Evolutionary conservation across 345 rosid genomes (phyloP).

Genomic region (Arabis alpina): DNA sequence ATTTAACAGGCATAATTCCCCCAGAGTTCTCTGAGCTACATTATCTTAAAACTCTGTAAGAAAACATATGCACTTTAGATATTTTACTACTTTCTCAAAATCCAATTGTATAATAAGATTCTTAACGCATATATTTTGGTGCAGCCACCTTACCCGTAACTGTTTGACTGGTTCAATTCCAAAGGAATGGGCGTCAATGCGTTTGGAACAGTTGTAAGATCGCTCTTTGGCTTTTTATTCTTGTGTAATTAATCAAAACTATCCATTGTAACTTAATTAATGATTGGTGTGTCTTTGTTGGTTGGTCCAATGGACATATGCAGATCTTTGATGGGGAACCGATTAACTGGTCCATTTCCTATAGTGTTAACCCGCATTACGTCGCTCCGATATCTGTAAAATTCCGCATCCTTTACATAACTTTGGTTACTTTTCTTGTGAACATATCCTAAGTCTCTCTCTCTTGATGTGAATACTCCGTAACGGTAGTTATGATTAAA

Average conservation of each 20-base stretch:
- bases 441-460: neutral
- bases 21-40: slow-evolving; percentile 62
- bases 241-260: neutral
- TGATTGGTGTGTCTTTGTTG: neutral
- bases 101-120: neutral
- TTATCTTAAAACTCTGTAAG: slow-evolving; percentile 8
- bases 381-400: slow-evolving; percentile 64
- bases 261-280: neutral
- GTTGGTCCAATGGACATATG: slow-evolving; percentile 1
- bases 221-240: neutral
- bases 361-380: slow-evolving; percentile 59
- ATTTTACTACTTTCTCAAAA: neutral
- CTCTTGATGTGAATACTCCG: neutral
- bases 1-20: slow-evolving; percentile 61
- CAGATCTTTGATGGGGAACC: slow-evolving; percentile 76
- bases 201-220: slow-evolving; percentile 55
- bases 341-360: slow-evolving; percentile 72
- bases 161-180: slow-evolving; percentile 68
- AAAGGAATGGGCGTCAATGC: slow-evolving; percentile 63
- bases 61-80: neutral
- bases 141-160: slow-evolving; percentile 71
- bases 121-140: slow-evolving; percentile 2
- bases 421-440: neutral
- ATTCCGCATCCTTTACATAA: neutral
- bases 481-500: neutral